These are phyloP conservation scores for Hypoxylon fragiforme DNA, from an alignment of 495 filamentous ascomycete species.

Conservation along the genomic window DNA sequence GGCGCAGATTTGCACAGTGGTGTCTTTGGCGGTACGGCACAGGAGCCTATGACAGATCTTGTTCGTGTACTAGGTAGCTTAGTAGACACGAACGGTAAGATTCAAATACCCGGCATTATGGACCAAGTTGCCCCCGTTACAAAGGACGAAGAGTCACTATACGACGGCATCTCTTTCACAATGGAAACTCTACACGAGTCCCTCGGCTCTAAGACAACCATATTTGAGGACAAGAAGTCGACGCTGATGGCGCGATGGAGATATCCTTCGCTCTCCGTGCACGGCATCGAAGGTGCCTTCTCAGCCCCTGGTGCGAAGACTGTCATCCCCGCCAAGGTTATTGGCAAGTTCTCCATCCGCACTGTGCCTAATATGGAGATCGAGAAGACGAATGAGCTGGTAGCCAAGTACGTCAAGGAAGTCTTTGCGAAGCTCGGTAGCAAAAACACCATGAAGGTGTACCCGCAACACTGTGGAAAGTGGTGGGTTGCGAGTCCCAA, in stretches of 20 bases:
- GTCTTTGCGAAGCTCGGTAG: constrained; percentile 80
- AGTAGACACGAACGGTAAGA: constrained; percentile 87
- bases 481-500: constrained; percentile 98
- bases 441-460: constrained; percentile 87
- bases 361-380: constrained; percentile 98
- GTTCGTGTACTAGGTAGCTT: constrained; percentile 77
- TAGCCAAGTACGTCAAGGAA: constrained; percentile 76
- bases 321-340: constrained; percentile 96
- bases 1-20: constrained; percentile 94
- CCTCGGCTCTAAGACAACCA: constrained; percentile 81
- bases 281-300: constrained; percentile 96
- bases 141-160: constrained; percentile 82
- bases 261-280: constrained; percentile 90
- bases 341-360: constrained; percentile 96
- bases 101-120: constrained; percentile 83
- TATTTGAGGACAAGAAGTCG: constrained; percentile 79
- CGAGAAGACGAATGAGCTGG: constrained; percentile 78
- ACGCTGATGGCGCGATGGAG: constrained; percentile 97
- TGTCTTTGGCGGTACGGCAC: constrained; percentile 92
- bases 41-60: constrained; percentile 98
- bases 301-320: constrained; percentile 94
- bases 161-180: constrained; percentile 83
- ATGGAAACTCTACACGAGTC: constrained; percentile 95
- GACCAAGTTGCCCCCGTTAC: constrained; percentile 89
- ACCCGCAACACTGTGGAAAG: constrained; percentile 84